Conservation (phyloP, 495 filamentous ascomycete genomes). For the Ramalina intermedia region DNA sequence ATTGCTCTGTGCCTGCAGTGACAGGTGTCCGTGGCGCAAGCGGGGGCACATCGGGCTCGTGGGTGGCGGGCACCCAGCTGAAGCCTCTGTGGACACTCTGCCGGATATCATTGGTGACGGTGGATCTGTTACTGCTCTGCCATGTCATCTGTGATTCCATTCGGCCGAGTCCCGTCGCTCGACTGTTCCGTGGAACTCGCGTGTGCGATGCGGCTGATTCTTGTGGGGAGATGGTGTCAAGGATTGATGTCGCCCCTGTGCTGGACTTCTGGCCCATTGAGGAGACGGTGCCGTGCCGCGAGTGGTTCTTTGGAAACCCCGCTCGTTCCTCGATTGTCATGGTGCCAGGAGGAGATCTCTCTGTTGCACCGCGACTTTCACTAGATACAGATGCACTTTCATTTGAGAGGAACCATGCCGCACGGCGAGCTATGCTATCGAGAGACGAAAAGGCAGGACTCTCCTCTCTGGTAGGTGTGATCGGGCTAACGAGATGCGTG, state of each 20-base stretch:
- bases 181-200: background rate
- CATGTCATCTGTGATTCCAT: background rate
- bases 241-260: background rate
- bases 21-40: background rate
- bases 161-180: background rate
- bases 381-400: slow-evolving; percentile 1
- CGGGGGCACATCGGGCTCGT: background rate
- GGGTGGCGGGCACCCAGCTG: slow-evolving; percentile 4
- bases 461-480: background rate
- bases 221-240: background rate
- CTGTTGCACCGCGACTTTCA: background rate
- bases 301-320: background rate
- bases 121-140: slow-evolving; percentile 3
- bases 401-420: slow-evolving; percentile 1
- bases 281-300: background rate
- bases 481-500: slow-evolving; percentile 3
- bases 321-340: slow-evolving; percentile 2
- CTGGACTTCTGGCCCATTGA: background rate
- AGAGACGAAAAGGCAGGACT: slow-evolving; percentile 5
- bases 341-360: background rate
- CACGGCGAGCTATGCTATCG: slow-evolving; percentile 1
- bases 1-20: background rate
- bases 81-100: slow-evolving; percentile 2
- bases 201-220: background rate
- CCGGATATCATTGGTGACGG: slow-evolving; percentile 1